phyloP scores from a whole-genome alignment of 2,329 filamentous ascomycete species.

The Trichoderma guizhouense region DNA sequence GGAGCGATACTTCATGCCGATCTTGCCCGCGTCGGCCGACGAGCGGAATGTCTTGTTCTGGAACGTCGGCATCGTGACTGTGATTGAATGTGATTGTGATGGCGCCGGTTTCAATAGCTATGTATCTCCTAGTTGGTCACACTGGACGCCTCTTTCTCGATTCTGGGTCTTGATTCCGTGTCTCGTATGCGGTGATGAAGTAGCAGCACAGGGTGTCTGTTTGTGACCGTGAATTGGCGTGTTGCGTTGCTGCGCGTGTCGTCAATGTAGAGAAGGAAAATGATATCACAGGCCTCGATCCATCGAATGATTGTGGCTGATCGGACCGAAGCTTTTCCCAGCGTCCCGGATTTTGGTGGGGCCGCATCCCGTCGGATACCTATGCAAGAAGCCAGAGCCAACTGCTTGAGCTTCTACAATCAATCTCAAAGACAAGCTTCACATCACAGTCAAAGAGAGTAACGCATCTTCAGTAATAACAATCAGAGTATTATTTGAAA shows the following conservation, averaged over 20 bases:
- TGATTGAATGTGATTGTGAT: not conserved
- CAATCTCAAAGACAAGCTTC: not conserved
- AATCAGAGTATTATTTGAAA: not conserved
- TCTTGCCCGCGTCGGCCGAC: slow-evolving; percentile 60
- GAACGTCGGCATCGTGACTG: slow-evolving; percentile 49
- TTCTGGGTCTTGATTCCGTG: not conserved
- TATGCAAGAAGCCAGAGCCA: not conserved
- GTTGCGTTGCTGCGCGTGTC: not conserved
- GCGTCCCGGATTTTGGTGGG: slow-evolving; percentile 11
- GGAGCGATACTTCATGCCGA: slow-evolving; percentile 74
- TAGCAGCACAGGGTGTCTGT: not conserved
- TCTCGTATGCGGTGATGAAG: not conserved
- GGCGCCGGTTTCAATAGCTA: not conserved
- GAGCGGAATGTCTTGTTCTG: slow-evolving; percentile 68
- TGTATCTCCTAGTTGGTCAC: not conserved
- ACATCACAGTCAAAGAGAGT: not conserved
- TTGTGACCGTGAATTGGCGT: not conserved
- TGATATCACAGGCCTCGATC: not conserved
- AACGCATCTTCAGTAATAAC: too few relatives aligned
- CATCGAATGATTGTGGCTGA: slow-evolving; percentile 11
- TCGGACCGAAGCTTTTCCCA: slow-evolving; percentile 12
- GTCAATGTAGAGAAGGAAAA: too few relatives aligned
- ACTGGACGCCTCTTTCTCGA: not conserved
- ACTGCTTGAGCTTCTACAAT: not conserved
- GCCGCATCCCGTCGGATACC: not conserved